These are phyloP conservation scores for Inga laurina DNA, from an alignment of 306 rosid genomes.

Conservation along the genomic window DNA sequence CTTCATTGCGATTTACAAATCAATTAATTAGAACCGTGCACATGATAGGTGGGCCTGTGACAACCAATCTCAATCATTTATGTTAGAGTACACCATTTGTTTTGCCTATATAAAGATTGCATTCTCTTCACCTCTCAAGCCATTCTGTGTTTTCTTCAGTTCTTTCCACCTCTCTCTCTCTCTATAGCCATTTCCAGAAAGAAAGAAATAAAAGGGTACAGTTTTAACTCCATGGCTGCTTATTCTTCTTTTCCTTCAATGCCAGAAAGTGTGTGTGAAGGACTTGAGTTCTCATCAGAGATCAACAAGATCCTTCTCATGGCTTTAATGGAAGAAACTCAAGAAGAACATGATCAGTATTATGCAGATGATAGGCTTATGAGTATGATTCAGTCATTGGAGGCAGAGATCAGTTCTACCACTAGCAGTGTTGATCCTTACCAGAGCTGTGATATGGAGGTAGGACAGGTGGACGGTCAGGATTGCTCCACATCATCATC, in stretches of 20 bases:
- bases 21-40: too few species aligned
- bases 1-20: too few species aligned
- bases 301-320: constrained; percentile 39
- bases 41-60: background rate
- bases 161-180: background rate
- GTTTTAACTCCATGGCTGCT: constrained; percentile 22
- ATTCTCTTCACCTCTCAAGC: constrained; percentile 19
- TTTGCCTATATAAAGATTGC: constrained; percentile 26
- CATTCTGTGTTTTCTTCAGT: constrained; percentile 8
- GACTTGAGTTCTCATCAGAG: constrained; percentile 31
- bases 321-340: constrained; percentile 51
- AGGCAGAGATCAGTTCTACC: constrained; percentile 42
- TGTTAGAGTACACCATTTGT: background rate
- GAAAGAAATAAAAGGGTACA: background rate
- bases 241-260: background rate
- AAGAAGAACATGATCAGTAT: constrained; percentile 30
- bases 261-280: constrained; percentile 29
- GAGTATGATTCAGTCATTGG: constrained; percentile 55
- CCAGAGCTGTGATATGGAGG: background rate
- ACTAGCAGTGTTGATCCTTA: background rate
- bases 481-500: constrained; percentile 42
- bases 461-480: constrained; percentile 33
- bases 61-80: background rate
- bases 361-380: constrained; percentile 46
- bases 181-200: background rate